Evolutionary conservation across 345 rosid species (phyloP), one percentile per base, ranked within the genome.

Genomic region (Eucalyptus viminalis): DNA sequence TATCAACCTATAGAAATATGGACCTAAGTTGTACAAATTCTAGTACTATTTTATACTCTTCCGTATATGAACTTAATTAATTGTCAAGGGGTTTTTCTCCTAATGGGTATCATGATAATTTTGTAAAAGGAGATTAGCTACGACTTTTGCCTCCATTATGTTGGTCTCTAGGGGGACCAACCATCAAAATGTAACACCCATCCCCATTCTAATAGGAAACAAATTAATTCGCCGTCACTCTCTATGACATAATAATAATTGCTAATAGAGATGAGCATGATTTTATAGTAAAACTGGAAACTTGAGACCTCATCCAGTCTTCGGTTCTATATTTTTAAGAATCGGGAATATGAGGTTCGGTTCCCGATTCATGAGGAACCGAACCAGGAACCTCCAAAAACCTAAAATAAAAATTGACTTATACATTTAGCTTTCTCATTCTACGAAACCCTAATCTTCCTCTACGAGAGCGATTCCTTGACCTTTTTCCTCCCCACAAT

Each of bases 401-500:
- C 21, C 40, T 7, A 14, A 65, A n/a, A 65, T 65, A n/a, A 15
- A 65, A 65, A n/a, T 65, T 14, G 21, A 65, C 76, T n/a, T 14
- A n/a, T 22, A n/a, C 37, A 14, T 65, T 29, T 65, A 15, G 34
- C 72, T 29, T n/a, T 16, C 10, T 4, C 40, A 65, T 65, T 65
- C 40, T n/a, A 65, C 40, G 21, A n/a, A 65, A n/a, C 21, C 76
- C 19, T 65, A 65, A 65, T n/a, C 40, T 65, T 65, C 76, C 37
- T 65, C 76, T n/a, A 0, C 37, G 40, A 15, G 40, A n/a, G 21
- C 40, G 76, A 31, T 21, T n/a, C 76, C 37, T n/a, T n/a, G 40
- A 34, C 9, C 90, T 58, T 65, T 93, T 27, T 91, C 54, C 72
- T n/a, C 76, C 17, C 19, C 76, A n/a, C 37, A 65, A 1, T 65